These are phyloP conservation scores for Saccharomycopsis oosterbeekiorum DNA, from an alignment of 805 yeast genomes.

Conservation along the genomic window DNA sequence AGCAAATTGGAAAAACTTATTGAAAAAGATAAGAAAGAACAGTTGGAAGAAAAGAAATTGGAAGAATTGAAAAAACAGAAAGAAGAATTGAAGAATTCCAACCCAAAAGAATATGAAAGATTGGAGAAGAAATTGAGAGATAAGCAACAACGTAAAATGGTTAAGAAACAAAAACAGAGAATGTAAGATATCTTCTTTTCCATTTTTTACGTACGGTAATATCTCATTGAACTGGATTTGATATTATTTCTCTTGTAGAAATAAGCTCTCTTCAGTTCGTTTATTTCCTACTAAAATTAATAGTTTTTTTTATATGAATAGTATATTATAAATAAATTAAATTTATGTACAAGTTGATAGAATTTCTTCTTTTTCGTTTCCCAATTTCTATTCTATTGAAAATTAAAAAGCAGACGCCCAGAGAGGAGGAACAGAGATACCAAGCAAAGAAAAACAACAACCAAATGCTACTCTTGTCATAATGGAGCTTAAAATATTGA, in stretches of 20 bases:
- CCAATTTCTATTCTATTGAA: neutral
- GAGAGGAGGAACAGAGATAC: neutral
- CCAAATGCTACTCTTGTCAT: neutral
- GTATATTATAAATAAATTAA: constrained; percentile 1
- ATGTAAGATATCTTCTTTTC: constrained; percentile 17
- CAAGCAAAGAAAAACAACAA: neutral
- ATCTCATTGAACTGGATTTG: neutral
- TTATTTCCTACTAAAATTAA: too few relatives aligned
- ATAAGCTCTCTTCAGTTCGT: neutral
- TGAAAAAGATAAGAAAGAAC: constrained; percentile 59
- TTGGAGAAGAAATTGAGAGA: constrained; percentile 69
- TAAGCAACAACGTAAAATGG: constrained; percentile 68
- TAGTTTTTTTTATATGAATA: neutral
- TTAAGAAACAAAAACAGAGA: constrained; percentile 48
- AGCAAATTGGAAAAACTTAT: constrained; percentile 58
- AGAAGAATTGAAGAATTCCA: constrained; percentile 44
- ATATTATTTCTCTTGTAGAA: neutral
- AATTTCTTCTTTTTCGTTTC: neutral
- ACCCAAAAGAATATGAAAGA: constrained; percentile 74
- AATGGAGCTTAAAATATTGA: too few relatives aligned
- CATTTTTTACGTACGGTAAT: neutral
- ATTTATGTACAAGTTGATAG: neutral
- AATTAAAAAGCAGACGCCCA: neutral
- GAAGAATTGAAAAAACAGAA: constrained; percentile 58
- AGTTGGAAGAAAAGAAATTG: constrained; percentile 57